Evolutionary conservation across 2,329 filamentous ascomycete species (phyloP), one percentile per base, ranked within the genome.

Genomic region (Fulvia fulva): DNA sequence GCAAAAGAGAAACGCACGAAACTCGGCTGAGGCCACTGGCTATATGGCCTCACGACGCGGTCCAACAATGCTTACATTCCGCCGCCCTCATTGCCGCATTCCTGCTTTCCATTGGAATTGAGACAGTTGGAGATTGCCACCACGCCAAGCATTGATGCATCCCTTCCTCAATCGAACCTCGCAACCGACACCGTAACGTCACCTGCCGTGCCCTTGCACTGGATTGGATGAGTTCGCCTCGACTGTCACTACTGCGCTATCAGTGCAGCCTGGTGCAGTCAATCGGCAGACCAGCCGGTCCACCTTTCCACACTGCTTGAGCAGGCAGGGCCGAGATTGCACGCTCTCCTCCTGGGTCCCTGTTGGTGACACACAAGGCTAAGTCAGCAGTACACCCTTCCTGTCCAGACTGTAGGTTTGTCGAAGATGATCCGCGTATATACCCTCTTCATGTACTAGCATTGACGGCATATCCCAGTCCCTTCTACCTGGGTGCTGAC

Each of bases 271-370:
- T 60, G 55, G 50, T 55, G 56, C 60, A 62, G 63, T 62, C 67
- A 70, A 69, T 68, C 66, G 65, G 64, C 53, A 60, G 34, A 28
- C 55, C 61, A 55, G 59, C 61, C 65, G 62, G 56, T 60, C 63
- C 68, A 70, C 68, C 67, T 65, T 65, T 59, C 49, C 56, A 49
- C 56, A 58, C 58, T 58, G 58, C 59, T 63, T 60, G 63, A 64
- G 65, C 66, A 67, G 62, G 56, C 58, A 66, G 57, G 62, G 60
- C 64, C 65, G 66, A 70, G 64, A 71, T 71, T 71, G 65, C 68
- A 65, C 56, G 56, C 60, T 58, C 59, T 61, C 52, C 61, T 63
- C 56, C 61, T 65, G 65, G 65, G 67, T 60, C 57, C 51, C 56
- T 58, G 57, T 58, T 55, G 63, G 68, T 59, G 57, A 64, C 67